Percentiles rank a stretch among this genome's conserved stretches.
These are phyloP conservation scores for Phytophthora multivora DNA, from an alignment of 352 stramenopile species.

Conservation along the genomic window DNA sequence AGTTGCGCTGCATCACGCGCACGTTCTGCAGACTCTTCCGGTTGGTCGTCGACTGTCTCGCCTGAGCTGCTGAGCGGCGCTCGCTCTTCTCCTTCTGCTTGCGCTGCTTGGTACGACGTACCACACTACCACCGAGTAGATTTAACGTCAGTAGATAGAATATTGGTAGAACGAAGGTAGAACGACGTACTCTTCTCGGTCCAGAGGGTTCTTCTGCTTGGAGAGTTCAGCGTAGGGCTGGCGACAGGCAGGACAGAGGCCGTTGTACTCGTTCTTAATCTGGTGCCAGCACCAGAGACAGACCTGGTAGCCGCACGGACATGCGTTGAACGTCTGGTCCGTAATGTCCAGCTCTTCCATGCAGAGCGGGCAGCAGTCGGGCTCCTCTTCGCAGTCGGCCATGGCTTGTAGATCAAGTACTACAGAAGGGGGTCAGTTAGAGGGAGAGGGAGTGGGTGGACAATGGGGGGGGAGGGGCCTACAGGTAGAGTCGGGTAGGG, in stretches of 20 bases:
- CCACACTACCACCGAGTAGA: conserved; percentile 45
- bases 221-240: conserved; percentile 94
- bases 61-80: conserved; percentile 56
- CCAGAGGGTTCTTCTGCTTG: conserved; percentile 92
- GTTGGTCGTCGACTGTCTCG: conserved; percentile 49
- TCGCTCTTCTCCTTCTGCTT: conserved; percentile 89
- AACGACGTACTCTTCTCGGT: conserved; percentile 90
- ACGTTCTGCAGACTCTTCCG: conserved; percentile 89
- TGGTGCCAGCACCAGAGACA: conserved; percentile 99
- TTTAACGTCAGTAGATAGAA: not conserved
- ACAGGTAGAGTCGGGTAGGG: not conserved
- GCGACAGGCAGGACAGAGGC: conserved; percentile 97
- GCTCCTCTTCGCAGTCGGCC: conserved; percentile 76
- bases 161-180: not conserved
- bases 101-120: conserved; percentile 79
- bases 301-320: conserved; percentile 98
- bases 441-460: not conserved
- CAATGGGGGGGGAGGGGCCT: not conserved
- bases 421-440: not conserved
- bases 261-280: conserved; percentile 99
- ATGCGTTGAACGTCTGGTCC: conserved; percentile 98
- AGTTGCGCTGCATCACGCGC: conserved; percentile 93
- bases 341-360: conserved; percentile 99
- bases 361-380: conserved; percentile 96
- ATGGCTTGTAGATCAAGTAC: conserved; percentile 30